phyloP scores from a whole-genome alignment of 1,284 basidiomycete species.

The Pseudozyma thailandica region DNA sequence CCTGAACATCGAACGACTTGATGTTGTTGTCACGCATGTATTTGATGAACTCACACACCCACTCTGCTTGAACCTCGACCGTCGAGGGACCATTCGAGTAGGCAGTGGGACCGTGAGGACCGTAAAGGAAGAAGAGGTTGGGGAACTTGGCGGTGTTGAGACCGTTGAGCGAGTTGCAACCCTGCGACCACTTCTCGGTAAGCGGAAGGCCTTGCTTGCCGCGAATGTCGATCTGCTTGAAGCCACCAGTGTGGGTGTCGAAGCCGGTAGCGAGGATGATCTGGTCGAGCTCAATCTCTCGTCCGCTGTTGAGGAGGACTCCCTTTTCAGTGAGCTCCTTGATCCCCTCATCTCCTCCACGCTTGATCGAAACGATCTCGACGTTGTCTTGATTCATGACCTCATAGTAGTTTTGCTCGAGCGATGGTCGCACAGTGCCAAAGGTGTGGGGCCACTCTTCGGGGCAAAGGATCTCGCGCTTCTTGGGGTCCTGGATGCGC shows the following conservation, averaged over 20 bases:
- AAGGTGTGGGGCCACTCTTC: slow-evolving; percentile 54
- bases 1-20: slow-evolving; percentile 40
- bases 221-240: slow-evolving; percentile 54
- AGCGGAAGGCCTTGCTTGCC: slow-evolving; percentile 45
- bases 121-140: slow-evolving; percentile 58
- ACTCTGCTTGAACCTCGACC: slow-evolving; percentile 50
- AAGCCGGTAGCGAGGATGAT: slow-evolving; percentile 66
- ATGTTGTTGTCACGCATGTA: slow-evolving; percentile 50
- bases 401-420: slow-evolving; percentile 62
- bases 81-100: slow-evolving; percentile 52
- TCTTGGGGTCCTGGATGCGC: slow-evolving; percentile 52
- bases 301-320: slow-evolving; percentile 71
- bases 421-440: slow-evolving; percentile 52
- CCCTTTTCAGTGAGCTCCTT: slow-evolving; percentile 70
- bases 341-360: slow-evolving; percentile 66
- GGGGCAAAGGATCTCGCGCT: slow-evolving; percentile 53
- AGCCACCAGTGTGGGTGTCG: slow-evolving; percentile 63
- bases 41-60: slow-evolving; percentile 45
- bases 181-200: slow-evolving; percentile 53
- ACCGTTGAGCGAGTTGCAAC: slow-evolving; percentile 52
- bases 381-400: slow-evolving; percentile 73
- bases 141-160: slow-evolving; percentile 52
- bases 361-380: slow-evolving; percentile 70
- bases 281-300: slow-evolving; percentile 53
- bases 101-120: slow-evolving; percentile 52